Evolutionary conservation across 192 early-diverging fungal species (phyloP).

Genomic region (Nowakowskiella sp.): DNA sequence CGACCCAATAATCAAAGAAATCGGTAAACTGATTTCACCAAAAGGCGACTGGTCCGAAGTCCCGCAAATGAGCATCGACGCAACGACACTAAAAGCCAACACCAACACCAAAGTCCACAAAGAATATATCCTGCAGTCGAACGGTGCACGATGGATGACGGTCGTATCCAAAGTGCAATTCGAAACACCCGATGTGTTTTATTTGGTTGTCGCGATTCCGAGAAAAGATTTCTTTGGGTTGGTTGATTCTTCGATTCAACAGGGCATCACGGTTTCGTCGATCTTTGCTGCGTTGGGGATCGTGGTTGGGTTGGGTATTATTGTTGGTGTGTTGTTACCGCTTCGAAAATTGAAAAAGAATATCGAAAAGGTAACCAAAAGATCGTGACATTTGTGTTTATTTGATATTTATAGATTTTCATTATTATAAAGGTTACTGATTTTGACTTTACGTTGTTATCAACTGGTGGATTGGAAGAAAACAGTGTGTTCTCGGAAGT

Average conservation of each 20-base stretch:
- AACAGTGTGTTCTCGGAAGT: neutral
- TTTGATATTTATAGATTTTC: too few relatives aligned
- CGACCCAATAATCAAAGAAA: too few relatives aligned
- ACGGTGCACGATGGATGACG: too few relatives aligned
- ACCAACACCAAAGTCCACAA: too few relatives aligned
- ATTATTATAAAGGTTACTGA: too few relatives aligned
- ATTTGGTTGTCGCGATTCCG: neutral
- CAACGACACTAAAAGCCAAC: too few relatives aligned
- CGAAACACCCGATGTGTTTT: neutral
- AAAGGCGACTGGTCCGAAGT: too few relatives aligned
- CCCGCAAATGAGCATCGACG: too few relatives aligned
- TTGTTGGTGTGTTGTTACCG: neutral
- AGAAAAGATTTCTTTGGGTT: neutral
- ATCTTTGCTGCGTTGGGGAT: neutral
- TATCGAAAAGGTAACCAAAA: neutral
- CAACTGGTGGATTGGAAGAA: too few relatives aligned
- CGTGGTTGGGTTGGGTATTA: neutral
- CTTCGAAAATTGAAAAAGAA: neutral
- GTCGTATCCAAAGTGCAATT: neutral
- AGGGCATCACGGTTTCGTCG: neutral
- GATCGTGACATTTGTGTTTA: neutral
- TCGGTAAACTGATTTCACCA: too few relatives aligned
- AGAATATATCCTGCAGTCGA: too few relatives aligned
- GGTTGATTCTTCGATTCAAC: neutral
- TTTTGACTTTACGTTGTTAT: too few relatives aligned